Evolutionary conservation across 2,329 filamentous ascomycete genomes (phyloP).

Genomic region (Lecanosticta acicola): DNA sequence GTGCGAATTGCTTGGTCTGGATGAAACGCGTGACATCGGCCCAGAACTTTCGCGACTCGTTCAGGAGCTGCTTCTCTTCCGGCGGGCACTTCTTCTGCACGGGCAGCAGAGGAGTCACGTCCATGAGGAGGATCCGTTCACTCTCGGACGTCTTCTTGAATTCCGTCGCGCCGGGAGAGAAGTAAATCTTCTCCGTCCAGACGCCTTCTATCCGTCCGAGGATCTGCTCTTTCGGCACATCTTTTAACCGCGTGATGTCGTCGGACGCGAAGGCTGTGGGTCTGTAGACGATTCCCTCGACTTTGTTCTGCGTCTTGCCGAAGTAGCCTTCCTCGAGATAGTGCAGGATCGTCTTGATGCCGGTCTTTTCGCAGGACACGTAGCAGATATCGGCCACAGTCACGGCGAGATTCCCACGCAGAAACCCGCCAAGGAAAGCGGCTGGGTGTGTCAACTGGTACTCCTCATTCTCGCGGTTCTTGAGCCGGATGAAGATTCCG

Average conservation of each 20-base stretch:
- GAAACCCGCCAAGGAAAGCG: conserved; percentile 82
- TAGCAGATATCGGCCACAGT: conserved; percentile 86
- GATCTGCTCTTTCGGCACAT: conserved; percentile 79
- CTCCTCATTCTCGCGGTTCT: conserved; percentile 75
- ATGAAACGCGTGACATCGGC: conserved; percentile 82
- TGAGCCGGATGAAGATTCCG: conserved; percentile 87
- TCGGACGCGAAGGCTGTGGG: conserved; percentile 80
- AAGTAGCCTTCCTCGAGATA: conserved; percentile 96
- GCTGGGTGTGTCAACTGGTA: conserved; percentile 93
- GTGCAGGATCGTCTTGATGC: conserved; percentile 83
- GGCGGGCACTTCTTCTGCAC: conserved; percentile 76
- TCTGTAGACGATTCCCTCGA: conserved; percentile 84
- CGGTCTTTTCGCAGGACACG: conserved; percentile 82
- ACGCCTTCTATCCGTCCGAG: conserved; percentile 75
- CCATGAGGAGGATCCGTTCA: conserved; percentile 68
- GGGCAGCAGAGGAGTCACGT: conserved; percentile 76
- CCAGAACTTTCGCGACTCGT: conserved; percentile 90
- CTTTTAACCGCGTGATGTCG: conserved; percentile 69
- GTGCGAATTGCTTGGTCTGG: conserved; percentile 69
- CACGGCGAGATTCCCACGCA: conserved; percentile 81
- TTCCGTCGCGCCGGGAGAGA: conserved; percentile 46
- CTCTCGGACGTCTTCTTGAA: conserved; percentile 46
- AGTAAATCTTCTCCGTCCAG: conserved; percentile 71
- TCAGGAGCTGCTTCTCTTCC: conserved; percentile 68
- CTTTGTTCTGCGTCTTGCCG: conserved; percentile 81